phyloP scores from a whole-genome alignment of 257 asterid genomes.

The Primulina huaijiensis region DNA sequence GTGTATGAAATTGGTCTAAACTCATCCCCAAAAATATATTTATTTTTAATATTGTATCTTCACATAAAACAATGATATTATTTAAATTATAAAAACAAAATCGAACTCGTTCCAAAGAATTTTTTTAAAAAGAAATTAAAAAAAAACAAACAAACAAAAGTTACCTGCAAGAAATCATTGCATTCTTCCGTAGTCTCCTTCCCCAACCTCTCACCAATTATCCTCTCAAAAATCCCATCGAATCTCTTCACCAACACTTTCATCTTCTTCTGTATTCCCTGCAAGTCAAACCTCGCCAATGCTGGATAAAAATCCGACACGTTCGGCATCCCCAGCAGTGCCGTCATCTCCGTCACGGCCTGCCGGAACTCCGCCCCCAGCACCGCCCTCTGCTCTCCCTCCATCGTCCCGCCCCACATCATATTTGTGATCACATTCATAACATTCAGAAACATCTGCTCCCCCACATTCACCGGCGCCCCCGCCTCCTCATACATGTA shows the following conservation, averaged over 20 bases:
- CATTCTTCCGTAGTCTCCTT: conserved; percentile 1
- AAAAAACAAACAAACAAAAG: no score
- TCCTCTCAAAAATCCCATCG: conserved; percentile 51
- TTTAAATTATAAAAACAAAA: no score
- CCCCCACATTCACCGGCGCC: conserved; percentile 48
- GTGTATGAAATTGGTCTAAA: no score
- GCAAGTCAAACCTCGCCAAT: conserved; percentile 61
- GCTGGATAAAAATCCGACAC: conserved; percentile 66
- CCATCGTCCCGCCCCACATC: conserved; percentile 75
- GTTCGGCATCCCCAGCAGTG: conserved; percentile 51
- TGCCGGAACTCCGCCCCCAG: conserved; percentile 59
- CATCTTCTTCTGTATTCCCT: conserved; percentile 59
- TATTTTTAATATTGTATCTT: no score
- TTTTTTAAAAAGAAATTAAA: no score
- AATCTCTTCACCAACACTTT: conserved; percentile 37
- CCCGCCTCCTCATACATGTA: conserved; percentile 37
- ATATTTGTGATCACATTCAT: conserved; percentile 72
- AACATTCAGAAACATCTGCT: conserved; percentile 57
- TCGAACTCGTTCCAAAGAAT: no score
- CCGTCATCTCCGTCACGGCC: conserved; percentile 50
- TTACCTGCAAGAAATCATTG: conserved; percentile 57
- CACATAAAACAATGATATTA: no score
- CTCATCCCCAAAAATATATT: no score
- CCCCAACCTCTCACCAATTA: conserved; percentile 36
- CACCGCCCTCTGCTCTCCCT: conserved; percentile 49